Evolutionary conservation across 257 asterid species (phyloP).

Genomic region (Nyctanthes arbortristis): DNA sequence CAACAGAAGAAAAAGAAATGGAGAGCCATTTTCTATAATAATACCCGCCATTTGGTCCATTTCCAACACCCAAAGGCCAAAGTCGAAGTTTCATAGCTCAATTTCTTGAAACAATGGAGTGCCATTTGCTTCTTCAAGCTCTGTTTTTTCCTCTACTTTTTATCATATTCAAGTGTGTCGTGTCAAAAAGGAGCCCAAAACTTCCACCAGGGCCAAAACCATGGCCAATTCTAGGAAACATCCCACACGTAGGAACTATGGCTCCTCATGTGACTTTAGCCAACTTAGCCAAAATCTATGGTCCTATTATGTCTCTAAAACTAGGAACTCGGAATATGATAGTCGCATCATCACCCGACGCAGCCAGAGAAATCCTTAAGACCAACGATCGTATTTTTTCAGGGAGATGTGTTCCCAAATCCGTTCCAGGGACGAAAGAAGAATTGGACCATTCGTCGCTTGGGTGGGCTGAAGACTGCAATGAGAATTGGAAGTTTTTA

Average conservation of each 20-base stretch:
- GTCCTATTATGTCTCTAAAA: conserved; percentile 22
- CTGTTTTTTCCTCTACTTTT: not conserved
- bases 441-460: conserved; percentile 8
- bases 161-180: not conserved
- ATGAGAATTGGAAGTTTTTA: conserved; percentile 13
- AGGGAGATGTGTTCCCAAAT: not conserved
- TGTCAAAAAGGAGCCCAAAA: not conserved
- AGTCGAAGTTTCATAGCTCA: not conserved
- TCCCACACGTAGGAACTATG: conserved; percentile 20
- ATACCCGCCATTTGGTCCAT: too few species aligned
- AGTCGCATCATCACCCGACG: conserved; percentile 20
- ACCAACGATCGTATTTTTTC: conserved; percentile 5
- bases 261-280: conserved; percentile 22
- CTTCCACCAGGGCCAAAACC: conserved; percentile 33
- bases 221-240: conserved; percentile 34
- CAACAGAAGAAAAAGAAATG: too few species aligned
- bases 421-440: not conserved
- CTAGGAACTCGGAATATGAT: conserved; percentile 16
- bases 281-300: conserved; percentile 22
- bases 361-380: conserved; percentile 13
- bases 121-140: not conserved
- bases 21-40: too few species aligned
- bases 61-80: not conserved
- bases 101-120: not conserved
- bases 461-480: conserved; percentile 15